Evolutionary conservation across 1,139 yeast genomes (phyloP), one percentile per base, ranked within the genome.

Genomic region (Saccharomyces uvarum): DNA sequence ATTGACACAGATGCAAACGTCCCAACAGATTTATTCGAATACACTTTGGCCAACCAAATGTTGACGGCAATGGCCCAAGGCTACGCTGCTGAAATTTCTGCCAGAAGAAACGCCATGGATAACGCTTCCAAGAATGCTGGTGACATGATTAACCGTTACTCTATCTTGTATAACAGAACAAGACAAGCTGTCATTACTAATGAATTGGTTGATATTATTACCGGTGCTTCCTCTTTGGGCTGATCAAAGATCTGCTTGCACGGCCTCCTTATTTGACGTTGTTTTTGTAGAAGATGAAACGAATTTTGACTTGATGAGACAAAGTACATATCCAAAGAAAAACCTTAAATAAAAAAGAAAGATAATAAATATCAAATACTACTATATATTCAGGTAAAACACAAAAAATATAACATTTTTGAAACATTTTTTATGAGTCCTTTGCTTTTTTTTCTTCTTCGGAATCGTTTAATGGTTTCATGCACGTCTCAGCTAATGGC

Each of bases 101-200:
- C 99, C 60, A 90, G 99, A 84, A 91, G 99, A 85, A 91, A 90
- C 75, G 99, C 99, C 69, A 93, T 93, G 99, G 99, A 93, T 77
- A 93, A 91, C 73, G 99, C 99, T 62, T 90, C 98, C 68, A 93
- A 93, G 95, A 93, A 91, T 74, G 99, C 99, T 62, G 96, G 96
- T 78, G 99, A 93, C 69, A 93, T 93, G 99, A 93, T 93, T 73
- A 85, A 82, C 79, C 85, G 82, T 73, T 91, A 88, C 86, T 86
- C 98, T 65, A 93, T 93, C 75, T 84, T 91, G 76, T 93, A 93
- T 80, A 93, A 93, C 91, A 91, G 99, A 84, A 88, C 98, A 74
- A 91, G 99, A 86, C 99, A 93, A 83, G 99, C 99, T 69, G 99
- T 91, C 74, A 93, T 93, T 73, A 93, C 99, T 79, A 93, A 93